Evolutionary conservation across 1,284 basidiomycete species (phyloP).

Genomic region (Hemileccinum hortonii): DNA sequence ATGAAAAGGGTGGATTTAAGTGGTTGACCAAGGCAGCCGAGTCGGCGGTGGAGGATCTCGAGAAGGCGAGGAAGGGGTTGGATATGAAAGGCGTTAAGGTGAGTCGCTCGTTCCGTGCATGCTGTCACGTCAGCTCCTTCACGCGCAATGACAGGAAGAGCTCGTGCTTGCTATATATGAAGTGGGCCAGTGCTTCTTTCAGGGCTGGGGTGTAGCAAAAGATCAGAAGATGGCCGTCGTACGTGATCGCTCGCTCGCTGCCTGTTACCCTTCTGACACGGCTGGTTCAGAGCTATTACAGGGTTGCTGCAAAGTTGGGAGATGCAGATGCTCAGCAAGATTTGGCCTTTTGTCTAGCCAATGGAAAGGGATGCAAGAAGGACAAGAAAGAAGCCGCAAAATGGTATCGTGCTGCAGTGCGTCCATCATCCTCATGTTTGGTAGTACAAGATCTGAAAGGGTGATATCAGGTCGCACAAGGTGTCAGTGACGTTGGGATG

Average conservation of each 20-base stretch:
- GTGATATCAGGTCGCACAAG: constrained; percentile 61
- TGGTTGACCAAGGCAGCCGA: constrained; percentile 85
- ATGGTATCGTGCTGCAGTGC: constrained; percentile 85
- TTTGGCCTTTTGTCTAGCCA: constrained; percentile 80
- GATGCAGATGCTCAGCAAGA: constrained; percentile 86
- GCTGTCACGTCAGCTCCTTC: not conserved
- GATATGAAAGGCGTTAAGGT: constrained; percentile 45
- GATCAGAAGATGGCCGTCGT: constrained; percentile 86
- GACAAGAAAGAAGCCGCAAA: constrained; percentile 82
- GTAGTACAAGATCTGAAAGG: not conserved
- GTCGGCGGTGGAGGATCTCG: constrained; percentile 75
- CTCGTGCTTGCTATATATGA: constrained; percentile 89
- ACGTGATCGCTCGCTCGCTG: constrained; percentile 31
- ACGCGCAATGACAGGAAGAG: constrained; percentile 52
- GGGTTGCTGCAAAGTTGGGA: constrained; percentile 78
- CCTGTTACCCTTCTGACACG: constrained; percentile 3
- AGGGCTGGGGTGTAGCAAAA: constrained; percentile 85
- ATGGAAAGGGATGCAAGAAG: constrained; percentile 89
- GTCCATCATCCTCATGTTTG: constrained; percentile 22
- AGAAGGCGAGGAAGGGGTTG: constrained; percentile 46
- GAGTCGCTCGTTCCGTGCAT: constrained; percentile 11
- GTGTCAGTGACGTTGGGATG: constrained; percentile 75
- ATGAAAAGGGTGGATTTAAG: constrained; percentile 75
- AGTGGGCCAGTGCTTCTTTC: constrained; percentile 89
- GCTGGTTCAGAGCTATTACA: constrained; percentile 71